Percentiles rank a stretch among this genome's conserved stretches.
Conservation (phyloP, 169 alveolate species). For the Pseudocohnilembus persalinus region DNA sequence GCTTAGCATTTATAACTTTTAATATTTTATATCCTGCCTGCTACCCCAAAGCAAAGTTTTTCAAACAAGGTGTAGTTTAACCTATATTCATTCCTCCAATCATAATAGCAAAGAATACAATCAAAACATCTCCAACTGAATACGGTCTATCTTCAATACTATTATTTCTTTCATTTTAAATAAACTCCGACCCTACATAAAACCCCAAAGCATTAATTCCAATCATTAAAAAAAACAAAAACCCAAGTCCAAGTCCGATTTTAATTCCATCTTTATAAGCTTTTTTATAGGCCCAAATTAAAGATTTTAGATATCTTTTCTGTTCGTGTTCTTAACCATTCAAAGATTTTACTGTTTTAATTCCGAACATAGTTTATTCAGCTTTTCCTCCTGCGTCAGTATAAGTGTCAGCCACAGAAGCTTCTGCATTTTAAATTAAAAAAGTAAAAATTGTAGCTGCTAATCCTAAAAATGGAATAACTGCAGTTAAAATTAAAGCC, state of each 20-base stretch:
- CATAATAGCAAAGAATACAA: constrained; percentile 60
- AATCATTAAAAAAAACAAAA: constrained; percentile 39
- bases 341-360: constrained; percentile 35
- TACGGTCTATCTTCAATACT: constrained; percentile 38
- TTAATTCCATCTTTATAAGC: background rate
- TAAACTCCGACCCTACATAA: constrained; percentile 64
- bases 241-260: background rate
- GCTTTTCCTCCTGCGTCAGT: constrained; percentile 32
- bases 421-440: constrained; percentile 16
- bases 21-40: constrained; percentile 61
- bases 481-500: constrained; percentile 32
- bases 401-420: background rate
- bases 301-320: background rate
- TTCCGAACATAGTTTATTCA: constrained; percentile 39
- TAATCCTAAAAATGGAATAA: constrained; percentile 20
- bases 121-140: constrained; percentile 68
- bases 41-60: constrained; percentile 60
- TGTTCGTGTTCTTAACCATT: constrained; percentile 39
- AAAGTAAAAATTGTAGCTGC: constrained; percentile 10
- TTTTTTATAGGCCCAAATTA: background rate
- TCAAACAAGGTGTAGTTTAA: constrained; percentile 64
- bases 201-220: constrained; percentile 54
- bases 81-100: constrained; percentile 66
- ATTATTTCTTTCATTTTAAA: constrained; percentile 48
- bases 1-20: constrained; percentile 54